Evolutionary conservation across 176 grass and related monocot genomes (phyloP), one percentile per base, ranked within the genome.

Genomic region (Cenchrus purpureus): DNA sequence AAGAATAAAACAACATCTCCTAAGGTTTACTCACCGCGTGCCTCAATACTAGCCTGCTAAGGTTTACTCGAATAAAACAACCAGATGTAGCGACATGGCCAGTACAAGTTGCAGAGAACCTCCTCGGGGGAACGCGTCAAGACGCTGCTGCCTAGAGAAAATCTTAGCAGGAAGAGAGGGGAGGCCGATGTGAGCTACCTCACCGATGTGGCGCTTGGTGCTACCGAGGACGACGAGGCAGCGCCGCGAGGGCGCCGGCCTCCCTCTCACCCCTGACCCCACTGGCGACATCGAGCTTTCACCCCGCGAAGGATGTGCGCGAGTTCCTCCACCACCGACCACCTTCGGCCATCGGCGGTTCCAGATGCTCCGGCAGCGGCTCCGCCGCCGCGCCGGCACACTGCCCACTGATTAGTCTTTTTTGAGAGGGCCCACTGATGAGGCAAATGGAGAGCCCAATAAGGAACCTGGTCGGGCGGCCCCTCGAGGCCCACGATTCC

Each of bases 131-230:
- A 28, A 6, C 6, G 42, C 5, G 3, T 25, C 19, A 45, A 9
- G 11, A 44, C 57, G 20, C 40, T 15, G 7, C n/a, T 40, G 37
- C 37, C 8, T 7, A 58, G 15, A 34, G 28, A 60, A 43, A 22
- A 22, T 31, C 14, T 32, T 10, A 66, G 25, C 20, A 66, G 34
- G 61, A 76, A 57, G 16, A 7, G 22, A 73, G 17, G 29, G 10
- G 71, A 28, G 28, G 58, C 63, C 50, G 25, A 49, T 6, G 29
- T 7, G n/a, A 9, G 52, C 40, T 4, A 40, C 37, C 37, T 68
- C 92, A 93, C 92, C 89, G 56, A 88, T 67, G 42, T 90, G 92
- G 87, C 89, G 84, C 31, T 84, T 93, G 74, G 68, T 54, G 85
- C 90, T 82, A 25, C 94, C 79, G 52, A 82, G 10, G 20, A 91